These are phyloP conservation scores for Epichloe bromicola DNA, from an alignment of 2,329 filamentous ascomycete genomes.

Conservation along the genomic window DNA sequence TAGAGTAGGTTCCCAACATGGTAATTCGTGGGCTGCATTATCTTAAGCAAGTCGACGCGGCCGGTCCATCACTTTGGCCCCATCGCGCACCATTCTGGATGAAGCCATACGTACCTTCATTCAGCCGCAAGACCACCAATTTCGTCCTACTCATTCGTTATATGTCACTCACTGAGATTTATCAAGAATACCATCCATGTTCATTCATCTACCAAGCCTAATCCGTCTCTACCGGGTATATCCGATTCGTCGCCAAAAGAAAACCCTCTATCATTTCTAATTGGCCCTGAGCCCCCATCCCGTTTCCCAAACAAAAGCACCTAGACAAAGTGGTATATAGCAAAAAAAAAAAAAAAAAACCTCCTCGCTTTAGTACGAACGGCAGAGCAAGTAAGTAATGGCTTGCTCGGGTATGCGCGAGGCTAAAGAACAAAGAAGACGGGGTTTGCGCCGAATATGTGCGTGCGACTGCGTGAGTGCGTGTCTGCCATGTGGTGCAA, in stretches of 20 bases:
- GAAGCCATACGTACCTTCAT: too few species aligned
- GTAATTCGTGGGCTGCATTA: too few species aligned
- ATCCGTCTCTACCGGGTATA: slow-evolving; percentile 1
- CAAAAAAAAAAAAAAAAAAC: neutral
- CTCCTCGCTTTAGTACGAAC: neutral
- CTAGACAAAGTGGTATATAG: slow-evolving; percentile 3
- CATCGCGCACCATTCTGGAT: too few species aligned
- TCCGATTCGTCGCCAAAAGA: neutral
- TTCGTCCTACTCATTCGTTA: too few species aligned
- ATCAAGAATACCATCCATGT: slow-evolving; percentile 2
- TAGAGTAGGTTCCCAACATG: too few species aligned
- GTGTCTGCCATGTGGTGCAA: neutral
- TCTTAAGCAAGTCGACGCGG: too few species aligned
- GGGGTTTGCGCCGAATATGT: neutral
- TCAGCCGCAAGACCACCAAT: too few species aligned
- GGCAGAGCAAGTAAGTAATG: neutral
- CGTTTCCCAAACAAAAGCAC: neutral
- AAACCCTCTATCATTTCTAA: slow-evolving; percentile 8
- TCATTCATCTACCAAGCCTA: neutral
- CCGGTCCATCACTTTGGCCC: too few species aligned
- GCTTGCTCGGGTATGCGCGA: neutral
- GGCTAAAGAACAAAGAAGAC: neutral
- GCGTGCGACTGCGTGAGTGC: neutral
- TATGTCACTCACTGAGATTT: neutral
- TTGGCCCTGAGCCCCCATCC: neutral